Conservation (phyloP, 225 moss, liverwort and hornwort genomes). For the Polytrichum commune region DNA sequence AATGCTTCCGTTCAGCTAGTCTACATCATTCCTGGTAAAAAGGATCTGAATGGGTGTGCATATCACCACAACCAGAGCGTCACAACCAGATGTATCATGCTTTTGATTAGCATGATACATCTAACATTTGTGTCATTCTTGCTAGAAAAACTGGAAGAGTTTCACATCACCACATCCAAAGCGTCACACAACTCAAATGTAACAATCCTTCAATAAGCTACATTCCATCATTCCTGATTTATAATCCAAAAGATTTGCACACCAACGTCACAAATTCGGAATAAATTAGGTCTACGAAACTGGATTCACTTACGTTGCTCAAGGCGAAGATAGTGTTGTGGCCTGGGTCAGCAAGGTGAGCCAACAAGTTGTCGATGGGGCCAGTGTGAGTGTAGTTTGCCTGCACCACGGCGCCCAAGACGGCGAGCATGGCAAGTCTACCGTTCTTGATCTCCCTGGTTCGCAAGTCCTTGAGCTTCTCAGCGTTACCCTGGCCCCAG, state of each 20-base stretch:
- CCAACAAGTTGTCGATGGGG: conserved; percentile 74
- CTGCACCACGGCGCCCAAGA: conserved; percentile 59
- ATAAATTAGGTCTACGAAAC: neutral
- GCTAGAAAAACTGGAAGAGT: too few relatives aligned
- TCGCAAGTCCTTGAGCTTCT: conserved; percentile 67
- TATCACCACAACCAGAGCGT: too few relatives aligned
- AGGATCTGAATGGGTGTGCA: too few relatives aligned
- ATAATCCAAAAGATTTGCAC: neutral
- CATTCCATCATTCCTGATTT: too few relatives aligned
- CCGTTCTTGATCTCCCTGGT: conserved; percentile 77
- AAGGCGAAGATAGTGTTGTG: conserved; percentile 78
- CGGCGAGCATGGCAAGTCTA: conserved; percentile 69
- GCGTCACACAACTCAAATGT: too few relatives aligned
- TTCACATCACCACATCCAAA: too few relatives aligned
- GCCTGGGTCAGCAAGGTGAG: conserved; percentile 83
- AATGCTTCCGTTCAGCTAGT: too few relatives aligned
- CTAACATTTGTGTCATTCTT: too few relatives aligned
- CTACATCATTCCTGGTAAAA: too few relatives aligned
- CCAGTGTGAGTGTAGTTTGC: conserved; percentile 59
- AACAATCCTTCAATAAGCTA: too few relatives aligned
- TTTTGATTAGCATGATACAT: too few relatives aligned
- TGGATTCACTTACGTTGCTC: conserved; percentile 10
- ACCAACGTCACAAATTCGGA: neutral
- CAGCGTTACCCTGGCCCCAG: conserved; percentile 39
- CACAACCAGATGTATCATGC: too few relatives aligned